phyloP scores from a whole-genome alignment of 1,284 basidiomycete species.

The Ustilago shanxiensis region DNA sequence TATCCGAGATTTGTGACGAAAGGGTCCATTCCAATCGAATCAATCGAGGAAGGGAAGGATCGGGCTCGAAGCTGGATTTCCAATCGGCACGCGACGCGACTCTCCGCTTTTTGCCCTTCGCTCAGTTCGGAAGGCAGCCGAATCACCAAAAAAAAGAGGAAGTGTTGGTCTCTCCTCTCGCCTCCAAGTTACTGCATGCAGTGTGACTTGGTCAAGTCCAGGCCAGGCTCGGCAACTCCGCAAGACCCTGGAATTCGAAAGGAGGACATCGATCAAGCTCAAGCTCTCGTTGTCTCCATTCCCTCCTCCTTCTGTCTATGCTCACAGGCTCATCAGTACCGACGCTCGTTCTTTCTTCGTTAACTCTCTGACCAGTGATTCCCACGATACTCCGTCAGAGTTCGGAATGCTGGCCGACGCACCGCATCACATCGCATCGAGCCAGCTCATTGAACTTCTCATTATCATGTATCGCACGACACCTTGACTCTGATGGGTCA shows the following conservation, averaged over 20 bases:
- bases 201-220: background rate
- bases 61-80: too few relatives aligned
- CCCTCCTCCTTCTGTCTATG: background rate
- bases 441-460: slow-evolving; percentile 13
- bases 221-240: too few relatives aligned
- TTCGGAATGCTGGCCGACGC: background rate
- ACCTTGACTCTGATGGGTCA: too few relatives aligned
- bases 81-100: slow-evolving; percentile 44
- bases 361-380: background rate
- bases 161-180: slow-evolving; percentile 43
- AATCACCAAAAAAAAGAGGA: slow-evolving; percentile 7
- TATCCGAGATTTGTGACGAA: background rate
- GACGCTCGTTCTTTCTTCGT: slow-evolving; percentile 1
- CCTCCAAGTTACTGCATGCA: too few relatives aligned
- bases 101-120: background rate
- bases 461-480: background rate
- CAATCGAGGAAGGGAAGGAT: too few relatives aligned
- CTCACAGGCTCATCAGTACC: too few relatives aligned
- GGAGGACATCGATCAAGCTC: slow-evolving; percentile 1
- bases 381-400: background rate
- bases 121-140: background rate
- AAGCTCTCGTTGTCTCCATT: slow-evolving; percentile 8
- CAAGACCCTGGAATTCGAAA: slow-evolving; percentile 2
- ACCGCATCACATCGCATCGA: too few relatives aligned
- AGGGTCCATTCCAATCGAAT: slow-evolving; percentile 2